Conservation (phyloP, 352 stramenopile species). For the Phytophthora cryptogea region DNA sequence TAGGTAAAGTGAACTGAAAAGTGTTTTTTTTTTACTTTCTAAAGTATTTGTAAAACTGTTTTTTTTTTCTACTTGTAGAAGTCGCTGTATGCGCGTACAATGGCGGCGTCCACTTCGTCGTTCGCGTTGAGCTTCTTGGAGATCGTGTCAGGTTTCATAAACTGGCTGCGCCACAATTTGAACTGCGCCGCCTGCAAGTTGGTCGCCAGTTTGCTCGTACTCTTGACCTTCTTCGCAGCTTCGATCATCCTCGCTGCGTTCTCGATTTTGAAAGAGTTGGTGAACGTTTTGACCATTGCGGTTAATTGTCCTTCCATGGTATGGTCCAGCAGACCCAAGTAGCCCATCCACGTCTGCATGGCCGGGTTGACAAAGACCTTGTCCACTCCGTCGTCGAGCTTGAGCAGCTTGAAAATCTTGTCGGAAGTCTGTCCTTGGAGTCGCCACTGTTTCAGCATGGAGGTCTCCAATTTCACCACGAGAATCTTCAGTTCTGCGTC, state of each 20-base stretch:
- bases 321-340: neutral
- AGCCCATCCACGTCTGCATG: slow-evolving; percentile 10
- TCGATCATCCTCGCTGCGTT: neutral
- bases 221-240: neutral
- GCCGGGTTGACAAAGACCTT: slow-evolving; percentile 5
- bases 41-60: no score
- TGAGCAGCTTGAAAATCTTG: slow-evolving; percentile 5
- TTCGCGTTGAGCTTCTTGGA: neutral
- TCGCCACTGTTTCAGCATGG: neutral
- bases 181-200: neutral
- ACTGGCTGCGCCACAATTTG: neutral
- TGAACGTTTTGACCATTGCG: neutral
- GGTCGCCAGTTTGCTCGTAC: neutral
- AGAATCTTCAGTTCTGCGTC: neutral
- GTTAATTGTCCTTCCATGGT: neutral
- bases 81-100: neutral
- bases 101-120: neutral
- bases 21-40: no score
- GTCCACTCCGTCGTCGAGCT: neutral
- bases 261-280: neutral
- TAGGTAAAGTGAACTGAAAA: no score
- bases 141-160: neutral
- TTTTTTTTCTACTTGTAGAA: neutral
- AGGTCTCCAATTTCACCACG: neutral
- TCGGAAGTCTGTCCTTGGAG: neutral